Percentiles rank a stretch among this genome's conserved stretches.
Evolutionary conservation across 129 eudicot genomes (phyloP).

Genomic region (Lactuca sativa): DNA sequence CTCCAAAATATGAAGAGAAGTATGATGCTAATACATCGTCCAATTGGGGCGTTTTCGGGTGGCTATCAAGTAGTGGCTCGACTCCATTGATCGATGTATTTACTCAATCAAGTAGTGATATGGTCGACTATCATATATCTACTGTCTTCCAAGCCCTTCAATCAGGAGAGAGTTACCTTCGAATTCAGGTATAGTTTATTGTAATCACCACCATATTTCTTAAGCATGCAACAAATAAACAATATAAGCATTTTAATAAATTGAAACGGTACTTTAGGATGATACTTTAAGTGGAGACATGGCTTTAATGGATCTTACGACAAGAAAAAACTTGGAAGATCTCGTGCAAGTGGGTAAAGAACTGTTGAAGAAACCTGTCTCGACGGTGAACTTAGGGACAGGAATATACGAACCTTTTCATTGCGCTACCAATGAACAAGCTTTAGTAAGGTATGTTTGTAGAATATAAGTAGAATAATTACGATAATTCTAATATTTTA

Average conservation of each 20-base stretch:
- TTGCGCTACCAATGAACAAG: conserved; percentile 46
- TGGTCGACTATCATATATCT: conserved; percentile 54
- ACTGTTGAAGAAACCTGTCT: conserved; percentile 53
- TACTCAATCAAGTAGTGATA: conserved; percentile 54
- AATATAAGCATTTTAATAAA: neutral
- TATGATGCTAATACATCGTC: conserved; percentile 45
- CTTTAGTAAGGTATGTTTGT: conserved; percentile 43
- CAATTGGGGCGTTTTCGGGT: conserved; percentile 58
- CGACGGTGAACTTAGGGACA: conserved; percentile 45
- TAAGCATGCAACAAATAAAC: neutral
- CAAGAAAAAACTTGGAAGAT: conserved; percentile 45
- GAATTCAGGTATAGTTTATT: conserved; percentile 61
- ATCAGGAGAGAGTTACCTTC: conserved; percentile 45
- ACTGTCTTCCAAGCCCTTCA: conserved; percentile 52
- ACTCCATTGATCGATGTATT: conserved; percentile 54
- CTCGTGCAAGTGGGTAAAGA: conserved; percentile 48
- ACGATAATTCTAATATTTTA: neutral
- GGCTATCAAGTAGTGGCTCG: conserved; percentile 47
- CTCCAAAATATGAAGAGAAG: conserved; percentile 35
- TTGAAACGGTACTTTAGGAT: conserved; percentile 38
- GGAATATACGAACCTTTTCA: conserved; percentile 39
- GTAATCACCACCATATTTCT: conserved; percentile 11
- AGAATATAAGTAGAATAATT: neutral
- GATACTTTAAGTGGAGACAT: conserved; percentile 48
- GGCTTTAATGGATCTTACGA: conserved; percentile 54